phyloP scores from a whole-genome alignment of 371 early-diverging fungal genomes.

The Chytridium lagenaria region DNA sequence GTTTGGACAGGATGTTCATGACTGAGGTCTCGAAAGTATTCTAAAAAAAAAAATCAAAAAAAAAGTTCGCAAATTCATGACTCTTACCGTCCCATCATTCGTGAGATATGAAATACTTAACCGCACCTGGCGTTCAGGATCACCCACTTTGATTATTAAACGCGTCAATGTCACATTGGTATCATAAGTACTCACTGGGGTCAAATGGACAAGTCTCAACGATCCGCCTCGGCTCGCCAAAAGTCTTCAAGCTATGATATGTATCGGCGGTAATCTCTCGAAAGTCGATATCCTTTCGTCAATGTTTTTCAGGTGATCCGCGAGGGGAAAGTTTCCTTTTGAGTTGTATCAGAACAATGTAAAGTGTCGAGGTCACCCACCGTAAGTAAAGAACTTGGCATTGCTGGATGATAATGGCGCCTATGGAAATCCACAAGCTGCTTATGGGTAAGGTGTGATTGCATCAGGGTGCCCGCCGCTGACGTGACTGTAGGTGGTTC shows the following conservation, averaged over 20 bases:
- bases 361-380: no score
- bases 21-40: conserved; percentile 84
- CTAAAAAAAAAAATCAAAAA: conserved; percentile 39
- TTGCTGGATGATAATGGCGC: conserved; percentile 87
- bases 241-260: conserved; percentile 50
- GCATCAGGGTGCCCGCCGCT: conserved; percentile 92
- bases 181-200: conserved; percentile 76
- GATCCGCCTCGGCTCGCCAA: conserved; percentile 58
- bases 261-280: conserved; percentile 24
- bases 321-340: conserved; percentile 76
- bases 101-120: conserved; percentile 66
- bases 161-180: no score
- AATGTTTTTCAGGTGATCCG: conserved; percentile 73
- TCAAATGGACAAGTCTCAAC: conserved; percentile 73
- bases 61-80: no score
- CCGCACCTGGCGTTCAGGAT: conserved; percentile 75
- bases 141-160: conserved; percentile 74
- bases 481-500: conserved; percentile 78
- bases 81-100: conserved; percentile 78
- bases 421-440: conserved; percentile 83
- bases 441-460: conserved; percentile 87
- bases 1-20: conserved; percentile 75
- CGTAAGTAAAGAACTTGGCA: conserved; percentile 88
- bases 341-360: no score
- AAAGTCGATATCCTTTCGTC: conserved; percentile 61